Evolutionary conservation across 31 red algal genomes (phyloP).

Genomic region (Bonnemaisonia californica): DNA sequence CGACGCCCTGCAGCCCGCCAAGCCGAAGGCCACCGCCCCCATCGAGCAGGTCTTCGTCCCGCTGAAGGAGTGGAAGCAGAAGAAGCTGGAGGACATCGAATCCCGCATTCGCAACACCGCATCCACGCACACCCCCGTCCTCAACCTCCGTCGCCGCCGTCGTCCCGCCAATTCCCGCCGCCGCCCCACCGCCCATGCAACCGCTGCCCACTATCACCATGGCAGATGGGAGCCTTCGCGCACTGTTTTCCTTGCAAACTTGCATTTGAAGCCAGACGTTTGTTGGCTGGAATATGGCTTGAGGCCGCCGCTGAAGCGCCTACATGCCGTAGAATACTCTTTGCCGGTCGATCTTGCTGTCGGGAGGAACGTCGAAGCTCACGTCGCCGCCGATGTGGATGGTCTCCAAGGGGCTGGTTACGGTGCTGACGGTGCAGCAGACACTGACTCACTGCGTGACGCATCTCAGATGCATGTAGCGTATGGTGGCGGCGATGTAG

Average conservation of each 20-base stretch:
- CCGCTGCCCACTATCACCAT: no score
- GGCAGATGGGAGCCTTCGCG: no score
- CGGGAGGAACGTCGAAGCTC: background rate
- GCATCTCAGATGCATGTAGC: background rate
- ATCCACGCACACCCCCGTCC: background rate
- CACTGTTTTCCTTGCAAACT: background rate
- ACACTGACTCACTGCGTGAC: background rate
- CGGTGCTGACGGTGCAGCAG: background rate
- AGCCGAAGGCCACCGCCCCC: no score
- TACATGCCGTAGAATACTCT: background rate
- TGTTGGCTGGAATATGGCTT: no score
- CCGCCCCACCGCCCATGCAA: background rate
- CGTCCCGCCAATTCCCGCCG: background rate
- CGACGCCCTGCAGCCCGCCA: no score
- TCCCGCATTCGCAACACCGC: conserved; percentile 33
- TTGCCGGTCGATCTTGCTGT: background rate
- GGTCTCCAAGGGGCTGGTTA: background rate
- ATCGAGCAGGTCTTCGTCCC: conserved; percentile 59
- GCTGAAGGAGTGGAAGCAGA: conserved; percentile 63
- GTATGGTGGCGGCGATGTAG: background rate
- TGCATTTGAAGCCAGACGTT: background rate
- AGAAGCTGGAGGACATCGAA: conserved; percentile 41
- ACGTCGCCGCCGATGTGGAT: background rate
- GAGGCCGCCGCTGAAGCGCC: background rate
- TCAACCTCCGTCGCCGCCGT: background rate